Base-by-base conservation (phyloP, 192 early-diverging fungal genomes). In the Umbelopsis isabellina region DNA sequence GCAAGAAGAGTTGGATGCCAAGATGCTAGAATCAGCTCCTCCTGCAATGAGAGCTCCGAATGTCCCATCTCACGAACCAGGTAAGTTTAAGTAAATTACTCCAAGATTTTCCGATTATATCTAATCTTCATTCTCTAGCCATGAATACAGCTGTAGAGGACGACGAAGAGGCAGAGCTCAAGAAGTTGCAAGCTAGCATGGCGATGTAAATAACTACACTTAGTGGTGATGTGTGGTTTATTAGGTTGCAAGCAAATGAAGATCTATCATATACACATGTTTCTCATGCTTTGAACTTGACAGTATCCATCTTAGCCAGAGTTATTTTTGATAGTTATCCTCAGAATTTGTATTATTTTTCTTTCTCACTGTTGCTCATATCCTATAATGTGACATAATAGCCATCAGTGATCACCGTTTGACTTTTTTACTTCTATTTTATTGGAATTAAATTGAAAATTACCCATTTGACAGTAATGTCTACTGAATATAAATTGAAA, bases 1-100 rank as follows among this genome's bases (percentile, higher is more conserved):
- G 76, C 95, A 98, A 87, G 93, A 95, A 80, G 91, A 94, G 68
- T 77, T 97, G 61, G 94, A 97, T 79, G 85, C 83, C 44, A 85
- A 92, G 82, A 85, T 99, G 69, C 78, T 97, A 67, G 87, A 88
- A 45, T 90, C 91, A 0, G 91, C 89, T 46, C 51, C 77, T 25
- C 85, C 89, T 46, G 82, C 91, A 52, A 76, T 89, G 53, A 75
- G 86, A 66, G 72, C 93, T 74, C 85, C 92, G 13, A 85, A 80
- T 69, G 88, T 86, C 69, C 88, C 88, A 47, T 79, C 73, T 50
- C 72, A 78, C 49, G 81, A 87, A 68, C 92, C 91, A 72, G 89
- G 93, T 93, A 87, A 25, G 33, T 48, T 4, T 46, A 45, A 50
- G 33, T 46, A 4, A 3, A 3, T 16, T 61, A 0, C 33, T 61